Percentiles rank a stretch among this genome's conserved stretches.
These are phyloP conservation scores for Puccinellia tenuiflora DNA, from an alignment of 176 grass and related monocot genomes.

Conservation along the genomic window DNA sequence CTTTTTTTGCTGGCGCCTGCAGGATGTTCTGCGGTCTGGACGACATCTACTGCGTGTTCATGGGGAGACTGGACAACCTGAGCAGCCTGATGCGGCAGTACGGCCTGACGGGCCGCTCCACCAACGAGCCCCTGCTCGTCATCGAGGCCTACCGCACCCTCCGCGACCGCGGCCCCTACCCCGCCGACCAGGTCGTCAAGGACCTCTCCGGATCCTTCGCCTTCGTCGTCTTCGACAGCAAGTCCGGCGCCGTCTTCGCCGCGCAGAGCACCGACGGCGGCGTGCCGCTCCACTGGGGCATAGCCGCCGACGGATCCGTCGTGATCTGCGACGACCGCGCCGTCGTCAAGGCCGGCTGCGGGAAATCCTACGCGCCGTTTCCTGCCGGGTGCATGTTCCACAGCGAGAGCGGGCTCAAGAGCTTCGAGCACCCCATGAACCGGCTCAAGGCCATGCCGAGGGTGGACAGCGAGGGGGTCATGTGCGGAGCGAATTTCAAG, in stretches of 20 bases:
- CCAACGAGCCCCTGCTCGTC: conserved; percentile 70
- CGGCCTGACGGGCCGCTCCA: conserved; percentile 51
- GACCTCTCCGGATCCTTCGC: conserved; percentile 77
- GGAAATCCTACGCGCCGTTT: conserved; percentile 79
- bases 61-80: conserved; percentile 62
- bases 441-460: conserved; percentile 72
- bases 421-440: conserved; percentile 97
- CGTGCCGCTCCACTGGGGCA: conserved; percentile 70
- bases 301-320: conserved; percentile 68
- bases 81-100: conserved; percentile 84
- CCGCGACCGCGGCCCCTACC: conserved; percentile 89
- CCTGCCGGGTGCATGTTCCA: conserved; percentile 97
- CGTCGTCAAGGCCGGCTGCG: conserved; percentile 56
- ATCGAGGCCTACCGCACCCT: conserved; percentile 92
- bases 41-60: conserved; percentile 79
- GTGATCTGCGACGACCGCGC: conserved; percentile 86
- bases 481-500: conserved; percentile 91
- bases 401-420: conserved; percentile 83
- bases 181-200: conserved; percentile 93
- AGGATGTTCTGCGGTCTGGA: conserved; percentile 88
- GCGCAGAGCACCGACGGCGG: conserved; percentile 60
- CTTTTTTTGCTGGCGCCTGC: background rate
- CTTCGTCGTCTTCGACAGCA: conserved; percentile 85
- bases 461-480: conserved; percentile 87
- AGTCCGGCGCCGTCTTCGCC: conserved; percentile 58